Percentiles rank a stretch among this genome's conserved stretches.
These are phyloP conservation scores for grape (Vitis vinifera) DNA, from an alignment of 164 flowering plant genomes.

Conservation along the genomic window DNA sequence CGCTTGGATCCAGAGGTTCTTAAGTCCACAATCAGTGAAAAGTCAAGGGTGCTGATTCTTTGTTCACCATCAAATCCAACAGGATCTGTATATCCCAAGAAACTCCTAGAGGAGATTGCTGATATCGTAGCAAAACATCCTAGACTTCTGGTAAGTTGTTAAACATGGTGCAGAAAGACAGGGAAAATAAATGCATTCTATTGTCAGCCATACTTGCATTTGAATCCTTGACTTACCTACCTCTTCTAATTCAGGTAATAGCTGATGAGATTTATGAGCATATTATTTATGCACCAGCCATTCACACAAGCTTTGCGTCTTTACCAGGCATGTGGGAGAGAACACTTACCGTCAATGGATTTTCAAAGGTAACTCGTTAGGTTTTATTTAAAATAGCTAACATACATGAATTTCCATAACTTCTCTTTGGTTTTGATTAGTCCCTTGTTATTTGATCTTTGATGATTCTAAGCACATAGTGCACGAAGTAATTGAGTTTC, in stretches of 20 bases:
- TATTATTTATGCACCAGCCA: slow-evolving; percentile 87
- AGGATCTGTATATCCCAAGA: slow-evolving; percentile 87
- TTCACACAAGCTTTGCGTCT: slow-evolving; percentile 92
- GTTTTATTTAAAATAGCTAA: too few species aligned
- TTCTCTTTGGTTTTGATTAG: too few species aligned
- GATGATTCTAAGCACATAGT: too few species aligned
- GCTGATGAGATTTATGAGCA: slow-evolving; percentile 97
- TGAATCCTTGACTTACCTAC: background rate
- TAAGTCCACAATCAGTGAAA: slow-evolving; percentile 71
- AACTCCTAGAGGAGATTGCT: slow-evolving; percentile 85
- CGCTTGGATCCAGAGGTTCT: slow-evolving; percentile 78
- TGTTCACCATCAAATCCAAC: slow-evolving; percentile 98
- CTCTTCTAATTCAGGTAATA: slow-evolving; percentile 55
- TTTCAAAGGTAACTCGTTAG: slow-evolving; percentile 67
- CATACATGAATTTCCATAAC: too few species aligned
- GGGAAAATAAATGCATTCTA: background rate
- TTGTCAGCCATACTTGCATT: background rate
- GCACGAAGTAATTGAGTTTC: too few species aligned
- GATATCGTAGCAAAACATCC: slow-evolving; percentile 80
- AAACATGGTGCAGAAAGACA: too few species aligned
- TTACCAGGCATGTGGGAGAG: slow-evolving; percentile 98
- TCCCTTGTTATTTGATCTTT: too few species aligned
- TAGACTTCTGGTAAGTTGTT: slow-evolving; percentile 67
- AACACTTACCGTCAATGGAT: slow-evolving; percentile 90
- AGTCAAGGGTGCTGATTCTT: slow-evolving; percentile 85